Conservation (phyloP, 805 yeast species). For the Saturnispora dispora region DNA sequence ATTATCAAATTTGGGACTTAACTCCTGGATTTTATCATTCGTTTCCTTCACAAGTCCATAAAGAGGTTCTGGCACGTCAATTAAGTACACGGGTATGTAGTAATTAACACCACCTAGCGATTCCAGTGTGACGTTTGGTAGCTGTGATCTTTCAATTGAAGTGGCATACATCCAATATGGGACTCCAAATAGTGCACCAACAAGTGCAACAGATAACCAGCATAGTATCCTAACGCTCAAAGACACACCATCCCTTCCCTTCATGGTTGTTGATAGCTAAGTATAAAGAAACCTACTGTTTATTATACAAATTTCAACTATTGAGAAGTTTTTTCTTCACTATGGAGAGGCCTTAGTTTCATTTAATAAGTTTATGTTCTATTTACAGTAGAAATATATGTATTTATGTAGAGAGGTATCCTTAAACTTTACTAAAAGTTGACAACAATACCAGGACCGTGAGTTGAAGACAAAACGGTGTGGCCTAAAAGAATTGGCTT, state of each 20-base stretch:
- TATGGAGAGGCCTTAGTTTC: neutral
- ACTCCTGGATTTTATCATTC: conserved; percentile 30
- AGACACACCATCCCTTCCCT: neutral
- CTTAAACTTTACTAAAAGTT: conserved; percentile 28
- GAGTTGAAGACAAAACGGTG: conserved; percentile 57
- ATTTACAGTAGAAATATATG: conserved; percentile 2
- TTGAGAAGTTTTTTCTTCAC: neutral
- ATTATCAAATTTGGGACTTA: neutral
- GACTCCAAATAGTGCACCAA: conserved; percentile 35
- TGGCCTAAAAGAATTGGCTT: conserved; percentile 65
- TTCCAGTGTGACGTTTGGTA: conserved; percentile 32
- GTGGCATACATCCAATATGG: conserved; percentile 60
- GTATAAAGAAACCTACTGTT: neutral
- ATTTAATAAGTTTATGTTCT: neutral
- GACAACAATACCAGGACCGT: conserved; percentile 74
- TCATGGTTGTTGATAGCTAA: neutral
- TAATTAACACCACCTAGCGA: conserved; percentile 23
- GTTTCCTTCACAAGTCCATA: conserved; percentile 26
- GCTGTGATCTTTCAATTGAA: conserved; percentile 49
- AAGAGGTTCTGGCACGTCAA: conserved; percentile 29
- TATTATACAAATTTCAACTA: neutral
- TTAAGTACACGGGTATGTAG: conserved; percentile 34
- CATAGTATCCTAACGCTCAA: conserved; percentile 12
- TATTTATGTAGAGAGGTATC: neutral
- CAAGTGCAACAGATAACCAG: conserved; percentile 20